Evolutionary conservation across 331 rosid genomes (phyloP).

Genomic region (Erythrophleum ivorense): DNA sequence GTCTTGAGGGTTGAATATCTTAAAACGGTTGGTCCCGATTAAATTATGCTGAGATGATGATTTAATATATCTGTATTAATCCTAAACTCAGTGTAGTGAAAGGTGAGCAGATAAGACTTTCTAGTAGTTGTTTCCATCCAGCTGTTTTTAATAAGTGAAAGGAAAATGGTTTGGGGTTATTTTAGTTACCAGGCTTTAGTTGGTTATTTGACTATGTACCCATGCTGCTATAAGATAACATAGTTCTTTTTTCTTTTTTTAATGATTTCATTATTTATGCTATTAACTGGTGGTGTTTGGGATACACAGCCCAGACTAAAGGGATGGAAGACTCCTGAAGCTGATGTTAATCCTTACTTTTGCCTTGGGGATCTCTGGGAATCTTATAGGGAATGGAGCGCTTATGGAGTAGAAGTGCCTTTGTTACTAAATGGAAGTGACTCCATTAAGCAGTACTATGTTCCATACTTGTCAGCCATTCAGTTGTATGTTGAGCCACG

Average conservation of each 20-base stretch:
- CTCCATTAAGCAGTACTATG: slow-evolving; percentile 48
- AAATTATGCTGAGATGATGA: background rate
- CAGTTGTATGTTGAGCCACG: slow-evolving; percentile 49
- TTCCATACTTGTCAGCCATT: slow-evolving; percentile 58
- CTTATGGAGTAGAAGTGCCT: slow-evolving; percentile 58
- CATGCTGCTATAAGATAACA: background rate
- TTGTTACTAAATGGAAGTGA: slow-evolving; percentile 36
- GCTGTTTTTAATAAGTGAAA: background rate
- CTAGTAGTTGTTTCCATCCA: slow-evolving; percentile 1
- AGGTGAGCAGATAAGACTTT: background rate
- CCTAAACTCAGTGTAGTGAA: background rate
- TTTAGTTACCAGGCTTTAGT: slow-evolving; percentile 7
- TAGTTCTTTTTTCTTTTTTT: background rate
- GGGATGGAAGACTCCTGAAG: slow-evolving; percentile 33
- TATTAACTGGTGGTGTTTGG: slow-evolving; percentile 32
- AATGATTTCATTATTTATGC: slow-evolving; percentile 10
- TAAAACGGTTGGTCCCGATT: background rate
- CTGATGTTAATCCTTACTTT: slow-evolving; percentile 34
- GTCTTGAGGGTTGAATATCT: background rate
- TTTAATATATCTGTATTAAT: background rate
- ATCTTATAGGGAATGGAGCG: slow-evolving; percentile 56
- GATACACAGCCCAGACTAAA: slow-evolving; percentile 35
- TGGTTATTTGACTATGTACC: background rate
- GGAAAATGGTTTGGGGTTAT: background rate
- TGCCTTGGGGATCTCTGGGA: slow-evolving; percentile 61